Percentiles rank a stretch among this genome's conserved stretches.
phyloP scores from a whole-genome alignment of 805 yeast species.

The Candida succiphila region DNA sequence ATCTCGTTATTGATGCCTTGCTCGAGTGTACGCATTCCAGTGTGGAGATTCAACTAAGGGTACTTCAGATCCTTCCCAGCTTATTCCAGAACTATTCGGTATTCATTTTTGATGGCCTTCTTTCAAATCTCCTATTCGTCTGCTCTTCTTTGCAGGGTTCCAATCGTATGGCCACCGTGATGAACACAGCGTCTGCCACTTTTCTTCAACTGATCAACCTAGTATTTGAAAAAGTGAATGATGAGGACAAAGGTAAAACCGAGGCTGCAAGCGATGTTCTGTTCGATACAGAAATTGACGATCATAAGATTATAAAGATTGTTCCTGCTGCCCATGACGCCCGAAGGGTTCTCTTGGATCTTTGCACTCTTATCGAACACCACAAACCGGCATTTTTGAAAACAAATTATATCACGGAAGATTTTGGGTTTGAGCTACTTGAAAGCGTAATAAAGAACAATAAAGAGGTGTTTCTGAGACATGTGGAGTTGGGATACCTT shows the following conservation, averaged over 20 bases:
- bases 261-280: constrained; percentile 23
- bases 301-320: constrained; percentile 31
- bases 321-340: constrained; percentile 58
- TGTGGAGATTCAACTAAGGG: constrained; percentile 75
- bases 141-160: constrained; percentile 65
- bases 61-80: constrained; percentile 73
- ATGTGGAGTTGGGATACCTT: constrained; percentile 55
- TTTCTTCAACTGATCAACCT: constrained; percentile 75
- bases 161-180: constrained; percentile 65
- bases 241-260: constrained; percentile 24
- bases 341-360: constrained; percentile 56
- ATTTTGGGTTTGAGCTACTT: constrained; percentile 70
- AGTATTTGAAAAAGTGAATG: constrained; percentile 57
- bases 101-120: constrained; percentile 41
- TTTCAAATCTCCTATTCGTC: constrained; percentile 52
- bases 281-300: constrained; percentile 39
- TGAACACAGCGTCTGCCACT: constrained; percentile 89
- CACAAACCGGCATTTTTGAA: constrained; percentile 46
- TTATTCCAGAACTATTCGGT: constrained; percentile 55
- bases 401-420: constrained; percentile 42
- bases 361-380: constrained; percentile 58
- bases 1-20: constrained; percentile 54
- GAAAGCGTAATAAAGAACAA: constrained; percentile 72
- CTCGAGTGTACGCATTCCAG: constrained; percentile 68
- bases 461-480: constrained; percentile 39